These are phyloP conservation scores for Aeschynomene evenia DNA, from an alignment of 306 rosid genomes.

Conservation along the genomic window DNA sequence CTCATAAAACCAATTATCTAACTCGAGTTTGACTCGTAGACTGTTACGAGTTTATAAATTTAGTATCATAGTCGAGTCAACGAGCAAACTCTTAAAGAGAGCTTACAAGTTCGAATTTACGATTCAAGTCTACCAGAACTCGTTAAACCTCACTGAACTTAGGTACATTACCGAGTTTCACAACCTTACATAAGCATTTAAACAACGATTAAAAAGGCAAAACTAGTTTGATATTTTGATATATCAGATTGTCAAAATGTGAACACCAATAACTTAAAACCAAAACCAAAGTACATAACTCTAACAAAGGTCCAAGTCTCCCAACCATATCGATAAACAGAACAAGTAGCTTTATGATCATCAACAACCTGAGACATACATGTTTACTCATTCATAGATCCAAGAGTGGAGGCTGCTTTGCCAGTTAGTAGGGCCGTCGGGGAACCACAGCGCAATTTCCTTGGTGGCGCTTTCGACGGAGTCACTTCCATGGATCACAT, in stretches of 20 bases:
- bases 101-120: too few species aligned
- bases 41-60: too few species aligned
- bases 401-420: conserved; percentile 72
- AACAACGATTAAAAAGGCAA: background rate
- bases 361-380: background rate
- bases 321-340: conserved; percentile 1
- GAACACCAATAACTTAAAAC: background rate
- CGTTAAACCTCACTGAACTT: too few species aligned
- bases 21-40: too few species aligned
- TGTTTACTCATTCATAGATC: conserved; percentile 68
- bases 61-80: too few species aligned
- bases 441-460: conserved; percentile 94
- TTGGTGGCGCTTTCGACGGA: conserved; percentile 76
- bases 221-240: conserved; percentile 16
- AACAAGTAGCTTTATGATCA: background rate
- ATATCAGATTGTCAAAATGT: background rate
- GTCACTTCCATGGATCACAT: conserved; percentile 95
- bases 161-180: too few species aligned
- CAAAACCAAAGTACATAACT: conserved; percentile 18
- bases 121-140: too few species aligned
- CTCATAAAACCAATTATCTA: too few species aligned
- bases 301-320: background rate
- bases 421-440: conserved; percentile 75
- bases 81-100: too few species aligned
- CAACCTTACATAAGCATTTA: background rate